Evolutionary conservation across 495 filamentous ascomycete genomes (phyloP).

Genomic region (Antarctomyces pellizariae): DNA sequence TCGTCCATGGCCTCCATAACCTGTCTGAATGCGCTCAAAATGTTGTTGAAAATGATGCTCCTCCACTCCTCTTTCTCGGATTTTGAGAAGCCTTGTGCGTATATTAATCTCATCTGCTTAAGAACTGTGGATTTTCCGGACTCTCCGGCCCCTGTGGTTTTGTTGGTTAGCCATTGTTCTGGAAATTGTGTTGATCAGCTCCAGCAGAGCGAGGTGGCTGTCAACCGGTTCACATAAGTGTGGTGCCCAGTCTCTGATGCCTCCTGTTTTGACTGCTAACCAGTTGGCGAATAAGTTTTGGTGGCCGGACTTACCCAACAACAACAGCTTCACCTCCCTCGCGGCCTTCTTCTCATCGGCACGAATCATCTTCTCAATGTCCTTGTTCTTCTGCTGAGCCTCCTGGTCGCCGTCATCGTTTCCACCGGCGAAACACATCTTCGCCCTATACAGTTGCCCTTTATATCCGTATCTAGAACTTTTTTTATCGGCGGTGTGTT

Average conservation of each 20-base stretch:
- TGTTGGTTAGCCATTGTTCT: conserved; percentile 5
- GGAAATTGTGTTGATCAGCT: background rate
- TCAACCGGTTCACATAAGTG: no score
- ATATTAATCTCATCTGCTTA: conserved; percentile 98
- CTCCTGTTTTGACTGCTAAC: no score
- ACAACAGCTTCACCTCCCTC: conserved; percentile 61
- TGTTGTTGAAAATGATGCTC: conserved; percentile 82
- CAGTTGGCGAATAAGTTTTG: no score
- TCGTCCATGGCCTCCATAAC: conserved; percentile 88
- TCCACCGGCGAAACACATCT: conserved; percentile 39
- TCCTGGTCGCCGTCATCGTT: conserved; percentile 24
- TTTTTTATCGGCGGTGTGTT: no score
- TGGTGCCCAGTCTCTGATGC: no score
- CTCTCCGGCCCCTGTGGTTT: conserved; percentile 64
- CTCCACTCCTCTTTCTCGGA: conserved; percentile 83
- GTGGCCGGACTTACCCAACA: conserved; percentile 36
- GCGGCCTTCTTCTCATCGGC: conserved; percentile 62
- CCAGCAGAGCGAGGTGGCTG: conserved; percentile 1
- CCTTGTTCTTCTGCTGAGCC: conserved; percentile 24
- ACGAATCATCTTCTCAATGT: conserved; percentile 57
- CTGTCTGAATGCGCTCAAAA: conserved; percentile 70
- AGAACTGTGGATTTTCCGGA: conserved; percentile 95
- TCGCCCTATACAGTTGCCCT: no score
- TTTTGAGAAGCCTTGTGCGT: conserved; percentile 76
- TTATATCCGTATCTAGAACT: no score